Evolutionary conservation across 2,329 filamentous ascomycete species (phyloP).

Genomic region (Cladophialophora psammophila): DNA sequence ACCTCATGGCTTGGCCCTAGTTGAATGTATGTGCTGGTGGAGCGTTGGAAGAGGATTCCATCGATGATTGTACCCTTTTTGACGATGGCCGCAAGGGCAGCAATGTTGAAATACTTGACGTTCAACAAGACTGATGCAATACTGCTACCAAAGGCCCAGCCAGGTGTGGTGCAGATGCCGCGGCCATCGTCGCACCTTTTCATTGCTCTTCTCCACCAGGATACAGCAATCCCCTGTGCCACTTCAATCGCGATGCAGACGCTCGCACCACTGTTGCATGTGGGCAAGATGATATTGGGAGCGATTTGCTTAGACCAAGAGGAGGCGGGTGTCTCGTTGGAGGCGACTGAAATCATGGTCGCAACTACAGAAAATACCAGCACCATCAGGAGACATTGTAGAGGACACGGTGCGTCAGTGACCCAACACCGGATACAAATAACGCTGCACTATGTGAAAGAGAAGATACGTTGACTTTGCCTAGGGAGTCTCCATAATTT

Average conservation of each 20-base stretch:
- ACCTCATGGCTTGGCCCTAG: background rate
- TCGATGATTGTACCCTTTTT: conserved; percentile 25
- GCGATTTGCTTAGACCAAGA: background rate
- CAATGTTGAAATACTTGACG: conserved; percentile 20
- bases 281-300: background rate
- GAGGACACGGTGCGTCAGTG: background rate
- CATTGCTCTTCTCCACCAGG: conserved; percentile 32
- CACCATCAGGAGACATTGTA: background rate
- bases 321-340: background rate
- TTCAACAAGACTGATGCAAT: conserved; percentile 5
- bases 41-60: conserved; percentile 26
- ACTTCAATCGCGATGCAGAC: conserved; percentile 16
- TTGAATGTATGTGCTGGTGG: conserved; percentile 18
- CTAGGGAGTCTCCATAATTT: background rate
- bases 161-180: conserved; percentile 30
- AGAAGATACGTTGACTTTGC: background rate
- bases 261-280: conserved; percentile 1
- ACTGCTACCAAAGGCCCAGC: conserved; percentile 20
- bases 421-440: background rate
- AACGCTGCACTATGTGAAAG: background rate
- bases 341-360: background rate
- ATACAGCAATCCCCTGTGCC: conserved; percentile 24
- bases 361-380: background rate
- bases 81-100: conserved; percentile 23
- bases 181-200: conserved; percentile 27